Evolutionary conservation across 768 basidiomycete genomes (phyloP).

Genomic region (Naganishia vaughanmartiniae): DNA sequence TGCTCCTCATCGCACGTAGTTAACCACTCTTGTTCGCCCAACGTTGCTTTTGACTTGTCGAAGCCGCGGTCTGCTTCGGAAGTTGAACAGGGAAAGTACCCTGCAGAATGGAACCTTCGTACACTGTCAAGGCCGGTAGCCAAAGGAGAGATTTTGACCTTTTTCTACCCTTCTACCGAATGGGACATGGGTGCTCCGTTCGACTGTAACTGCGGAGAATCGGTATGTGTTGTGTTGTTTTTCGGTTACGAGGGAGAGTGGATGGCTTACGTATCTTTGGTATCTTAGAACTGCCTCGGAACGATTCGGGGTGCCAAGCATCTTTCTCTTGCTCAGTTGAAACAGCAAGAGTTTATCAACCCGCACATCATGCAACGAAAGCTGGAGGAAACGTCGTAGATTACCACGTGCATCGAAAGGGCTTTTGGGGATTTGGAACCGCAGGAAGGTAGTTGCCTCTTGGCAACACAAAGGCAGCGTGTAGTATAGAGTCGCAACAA

Average conservation of each 20-base stretch:
- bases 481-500: too few species aligned
- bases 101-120: conserved; percentile 57
- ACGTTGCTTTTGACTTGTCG: conserved; percentile 60
- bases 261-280: neutral
- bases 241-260: neutral
- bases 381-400: conserved; percentile 11
- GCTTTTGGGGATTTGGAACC: too few species aligned
- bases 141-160: conserved; percentile 56
- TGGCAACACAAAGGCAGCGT: too few species aligned
- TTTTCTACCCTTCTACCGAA: conserved; percentile 68
- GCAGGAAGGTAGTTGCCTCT: too few species aligned
- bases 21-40: conserved; percentile 67
- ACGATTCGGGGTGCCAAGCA: conserved; percentile 57
- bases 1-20: conserved; percentile 47
- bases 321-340: conserved; percentile 53
- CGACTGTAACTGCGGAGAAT: conserved; percentile 58
- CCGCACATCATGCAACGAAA: conserved; percentile 53
- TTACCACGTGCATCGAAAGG: neutral
- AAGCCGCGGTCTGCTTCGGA: neutral
- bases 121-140: conserved; percentile 53
- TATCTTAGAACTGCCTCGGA: conserved; percentile 56
- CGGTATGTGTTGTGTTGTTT: conserved; percentile 44
- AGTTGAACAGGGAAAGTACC: neutral
- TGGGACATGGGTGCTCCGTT: conserved; percentile 70
- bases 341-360: conserved; percentile 54